Evolutionary conservation across 441 rosid species (phyloP).

Genomic region (Mallotus japonicus): DNA sequence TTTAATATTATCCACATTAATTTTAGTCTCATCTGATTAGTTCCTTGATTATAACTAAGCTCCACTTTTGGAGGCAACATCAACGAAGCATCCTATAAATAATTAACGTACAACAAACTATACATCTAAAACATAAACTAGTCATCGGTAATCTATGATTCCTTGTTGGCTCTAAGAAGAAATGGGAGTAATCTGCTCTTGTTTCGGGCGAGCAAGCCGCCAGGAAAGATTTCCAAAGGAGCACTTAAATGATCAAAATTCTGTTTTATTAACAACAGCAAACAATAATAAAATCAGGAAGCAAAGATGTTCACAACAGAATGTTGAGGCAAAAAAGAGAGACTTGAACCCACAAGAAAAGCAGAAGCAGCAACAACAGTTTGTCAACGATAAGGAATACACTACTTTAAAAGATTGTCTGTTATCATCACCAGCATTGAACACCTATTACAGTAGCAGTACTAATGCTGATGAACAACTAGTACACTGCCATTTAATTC

Average conservation of each 20-base stretch:
- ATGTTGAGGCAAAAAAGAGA: conserved; percentile 5
- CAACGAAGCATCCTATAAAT: conserved; percentile 5
- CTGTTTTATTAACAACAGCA: neutral
- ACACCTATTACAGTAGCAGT: conserved; percentile 8
- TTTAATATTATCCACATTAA: neutral
- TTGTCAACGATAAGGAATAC: neutral
- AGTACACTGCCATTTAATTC: conserved; percentile 4
- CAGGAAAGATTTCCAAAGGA: neutral
- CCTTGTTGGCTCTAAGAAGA: neutral
- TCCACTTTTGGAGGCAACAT: conserved; percentile 10
- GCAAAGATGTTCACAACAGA: conserved; percentile 11
- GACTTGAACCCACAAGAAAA: conserved; percentile 11
- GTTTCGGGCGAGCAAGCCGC: neutral
- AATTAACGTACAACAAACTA: neutral
- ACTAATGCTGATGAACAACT: conserved; percentile 22
- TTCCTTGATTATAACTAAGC: neutral
- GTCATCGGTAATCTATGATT: too few relatives aligned
- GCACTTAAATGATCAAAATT: neutral
- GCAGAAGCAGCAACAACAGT: conserved; percentile 8
- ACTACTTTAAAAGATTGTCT: conserved; percentile 36
- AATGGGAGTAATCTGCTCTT: conserved; percentile 29
- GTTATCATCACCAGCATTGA: conserved; percentile 27
- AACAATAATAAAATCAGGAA: conserved; percentile 3
- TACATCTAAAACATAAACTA: neutral
- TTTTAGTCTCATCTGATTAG: neutral